Base-by-base conservation (phyloP, 106 monocot genomes). In the Apostasia shenzhenica region DNA sequence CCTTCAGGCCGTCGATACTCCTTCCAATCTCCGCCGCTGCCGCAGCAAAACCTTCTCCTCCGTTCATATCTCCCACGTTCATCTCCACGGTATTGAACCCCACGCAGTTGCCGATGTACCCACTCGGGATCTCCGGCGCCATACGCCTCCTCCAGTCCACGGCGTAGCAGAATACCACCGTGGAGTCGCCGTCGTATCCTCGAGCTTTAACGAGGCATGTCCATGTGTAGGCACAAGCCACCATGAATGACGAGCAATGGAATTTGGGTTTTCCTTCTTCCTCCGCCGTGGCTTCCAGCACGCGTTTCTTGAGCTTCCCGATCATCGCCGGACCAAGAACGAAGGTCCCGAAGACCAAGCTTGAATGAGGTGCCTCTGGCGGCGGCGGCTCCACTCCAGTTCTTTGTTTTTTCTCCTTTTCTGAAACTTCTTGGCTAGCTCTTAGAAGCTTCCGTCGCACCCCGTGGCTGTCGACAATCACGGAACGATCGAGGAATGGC, bases 81-180 rank as follows among this genome's bases (percentile, higher is more conserved):
- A 68, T 60, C 56, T 54, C 55, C 11, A 63, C 67, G 4, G 48
- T 49, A 49, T 51, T 47, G 5, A 6, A 6, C 5, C 75, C 62
- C 26, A 83, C 5, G 41, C 79, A 83, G 57, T 79, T 83, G 8
- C 83, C 83, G 14, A 83, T 72, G 71, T 83, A 83, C 26, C 11
- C 51, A 3, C 40, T 49, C 0, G 79, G 75, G 6, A 83, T 1
- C 9, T 66, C 75, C 12, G 83, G 83, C 2, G 41, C 2, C 75
- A 83, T 45, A 52, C 75, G 56, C 12, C 2, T 11, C 26, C 79
- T 64, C 68, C 45, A 66, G 54, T 83, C 68, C 5, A 54, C 66
- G 1, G 63, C 42, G 58, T 73, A 71, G 1, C 1, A 13, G 8
- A 72, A 3, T 14, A 39, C 5, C 3, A 45, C 47, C 11, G 4